These are phyloP conservation scores for Dianthus caryophyllus DNA, from an alignment of 148 eudicot genomes.

Conservation along the genomic window DNA sequence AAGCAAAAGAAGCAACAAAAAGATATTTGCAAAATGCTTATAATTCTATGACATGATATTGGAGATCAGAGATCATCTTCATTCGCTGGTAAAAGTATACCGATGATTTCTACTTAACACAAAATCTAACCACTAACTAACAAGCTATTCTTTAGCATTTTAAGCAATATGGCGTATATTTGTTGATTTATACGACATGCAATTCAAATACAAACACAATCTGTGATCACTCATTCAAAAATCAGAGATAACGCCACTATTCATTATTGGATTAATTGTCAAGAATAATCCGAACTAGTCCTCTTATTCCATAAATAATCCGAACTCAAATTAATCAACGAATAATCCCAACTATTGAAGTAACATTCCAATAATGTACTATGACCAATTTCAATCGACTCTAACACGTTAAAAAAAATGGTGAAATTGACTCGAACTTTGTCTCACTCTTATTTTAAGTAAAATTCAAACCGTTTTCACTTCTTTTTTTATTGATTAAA, in stretches of 20 bases:
- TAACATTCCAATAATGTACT: no score
- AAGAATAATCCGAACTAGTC: no score
- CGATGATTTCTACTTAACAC: slow-evolving; percentile 1
- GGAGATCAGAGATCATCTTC: neutral
- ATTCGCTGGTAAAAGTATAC: neutral
- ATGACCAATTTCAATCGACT: no score
- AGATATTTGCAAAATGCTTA: neutral
- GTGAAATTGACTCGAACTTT: no score
- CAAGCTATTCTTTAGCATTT: neutral
- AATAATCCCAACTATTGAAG: no score
- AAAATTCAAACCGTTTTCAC: no score
- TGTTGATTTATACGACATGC: neutral
- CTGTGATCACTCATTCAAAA: neutral
- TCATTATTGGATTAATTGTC: no score
- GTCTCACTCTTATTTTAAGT: no score
- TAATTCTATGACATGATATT: neutral
- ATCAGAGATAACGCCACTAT: neutral
- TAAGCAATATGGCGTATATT: neutral
- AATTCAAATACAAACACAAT: neutral
- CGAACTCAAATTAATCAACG: no score
- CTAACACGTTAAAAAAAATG: no score
- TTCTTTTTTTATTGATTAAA: no score
- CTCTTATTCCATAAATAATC: no score
- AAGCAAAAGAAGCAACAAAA: neutral
- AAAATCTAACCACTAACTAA: neutral